Conservation (phyloP, 306 rosid species). For the Gastrolobium villosum region DNA sequence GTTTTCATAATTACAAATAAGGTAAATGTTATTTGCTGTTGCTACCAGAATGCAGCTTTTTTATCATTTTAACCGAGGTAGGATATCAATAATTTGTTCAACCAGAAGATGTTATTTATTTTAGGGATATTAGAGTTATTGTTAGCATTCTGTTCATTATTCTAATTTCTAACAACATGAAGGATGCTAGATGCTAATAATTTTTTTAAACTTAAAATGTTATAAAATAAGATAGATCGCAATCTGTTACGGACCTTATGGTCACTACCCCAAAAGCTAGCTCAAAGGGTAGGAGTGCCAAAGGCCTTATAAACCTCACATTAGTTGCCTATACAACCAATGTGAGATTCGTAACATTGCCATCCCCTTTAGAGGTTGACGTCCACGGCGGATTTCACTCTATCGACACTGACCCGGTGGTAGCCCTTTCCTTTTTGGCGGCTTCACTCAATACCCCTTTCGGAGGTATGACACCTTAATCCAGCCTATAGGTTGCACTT, state of each 20-base stretch:
- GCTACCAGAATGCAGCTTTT: slow-evolving; percentile 26
- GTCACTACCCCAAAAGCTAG: no score
- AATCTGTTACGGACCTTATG: background rate
- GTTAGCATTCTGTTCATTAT: slow-evolving; percentile 8
- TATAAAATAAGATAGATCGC: background rate
- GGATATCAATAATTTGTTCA: slow-evolving; percentile 20
- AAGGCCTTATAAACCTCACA: no score
- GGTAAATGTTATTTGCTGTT: slow-evolving; percentile 4
- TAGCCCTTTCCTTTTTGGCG: no score
- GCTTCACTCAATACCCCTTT: no score
- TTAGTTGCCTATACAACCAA: no score
- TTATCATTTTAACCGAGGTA: slow-evolving; percentile 16
- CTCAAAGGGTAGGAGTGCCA: no score
- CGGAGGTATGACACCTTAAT: no score
- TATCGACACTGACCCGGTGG: no score
- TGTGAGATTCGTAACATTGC: no score
- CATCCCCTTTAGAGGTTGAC: no score
- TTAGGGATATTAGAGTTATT: slow-evolving; percentile 14
- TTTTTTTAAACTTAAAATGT: background rate
- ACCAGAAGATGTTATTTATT: background rate
- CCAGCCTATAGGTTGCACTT: no score
- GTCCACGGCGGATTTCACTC: no score
- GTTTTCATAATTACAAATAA: background rate
- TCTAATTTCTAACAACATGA: background rate
- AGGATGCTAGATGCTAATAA: background rate